Conservation (phyloP, 2,329 filamentous ascomycete species). For the Stagonosporopsis chrysanthemi region DNA sequence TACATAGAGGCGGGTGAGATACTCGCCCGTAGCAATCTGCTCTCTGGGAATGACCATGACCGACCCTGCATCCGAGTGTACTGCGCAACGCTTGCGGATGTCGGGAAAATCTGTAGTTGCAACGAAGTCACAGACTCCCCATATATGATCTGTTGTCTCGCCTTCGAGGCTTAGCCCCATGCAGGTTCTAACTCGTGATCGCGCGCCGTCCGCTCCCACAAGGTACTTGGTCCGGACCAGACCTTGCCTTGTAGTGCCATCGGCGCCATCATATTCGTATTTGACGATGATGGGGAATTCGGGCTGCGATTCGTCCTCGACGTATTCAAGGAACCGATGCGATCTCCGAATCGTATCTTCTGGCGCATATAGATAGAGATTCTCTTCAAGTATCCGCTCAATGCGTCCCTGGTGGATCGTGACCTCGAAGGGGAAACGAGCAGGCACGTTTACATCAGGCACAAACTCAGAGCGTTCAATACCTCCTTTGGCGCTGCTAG, state of each 20-base stretch:
- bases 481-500: not conserved
- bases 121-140: conserved; percentile 1
- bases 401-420: not conserved
- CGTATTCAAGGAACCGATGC: not conserved
- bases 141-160: not conserved
- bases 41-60: conserved; percentile 1
- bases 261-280: not conserved
- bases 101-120: not conserved
- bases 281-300: not conserved
- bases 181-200: not conserved
- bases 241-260: not conserved
- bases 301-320: not conserved
- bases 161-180: not conserved
- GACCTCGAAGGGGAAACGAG: not conserved
- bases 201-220: not conserved
- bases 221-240: not conserved
- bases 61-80: not conserved
- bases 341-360: not conserved
- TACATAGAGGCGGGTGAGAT: conserved; percentile 1
- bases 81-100: not conserved
- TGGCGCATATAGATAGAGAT: not conserved
- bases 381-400: not conserved
- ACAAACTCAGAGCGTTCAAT: not conserved
- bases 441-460: not conserved
- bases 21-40: not conserved